phyloP scores from a whole-genome alignment of 441 rosid genomes.

The Codiaeum variegatum region DNA sequence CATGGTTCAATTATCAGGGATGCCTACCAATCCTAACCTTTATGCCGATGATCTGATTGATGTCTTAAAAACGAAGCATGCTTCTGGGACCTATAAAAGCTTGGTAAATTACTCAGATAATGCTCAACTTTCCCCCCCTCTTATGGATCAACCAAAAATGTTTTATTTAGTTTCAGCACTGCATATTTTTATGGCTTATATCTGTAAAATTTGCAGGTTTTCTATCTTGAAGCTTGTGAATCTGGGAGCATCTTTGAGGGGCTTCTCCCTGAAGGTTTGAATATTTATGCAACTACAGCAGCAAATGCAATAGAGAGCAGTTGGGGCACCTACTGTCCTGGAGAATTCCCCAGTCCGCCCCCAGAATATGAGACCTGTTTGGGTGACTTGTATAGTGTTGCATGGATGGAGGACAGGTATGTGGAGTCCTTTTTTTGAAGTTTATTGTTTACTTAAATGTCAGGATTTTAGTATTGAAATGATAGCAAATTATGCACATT shows the following conservation, averaged over 20 bases:
- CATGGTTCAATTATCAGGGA: slow-evolving; percentile 44
- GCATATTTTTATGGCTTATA: slow-evolving; percentile 4
- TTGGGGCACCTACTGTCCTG: slow-evolving; percentile 95
- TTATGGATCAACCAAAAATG: neutral
- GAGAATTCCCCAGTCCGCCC: slow-evolving; percentile 76
- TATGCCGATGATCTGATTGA: slow-evolving; percentile 75
- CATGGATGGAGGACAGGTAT: slow-evolving; percentile 99
- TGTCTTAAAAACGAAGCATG: slow-evolving; percentile 72
- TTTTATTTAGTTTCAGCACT: neutral
- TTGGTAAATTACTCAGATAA: slow-evolving; percentile 42
- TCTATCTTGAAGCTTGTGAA: slow-evolving; percentile 97
- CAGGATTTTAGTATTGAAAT: neutral
- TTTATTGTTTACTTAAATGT: neutral
- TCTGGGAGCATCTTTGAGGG: slow-evolving; percentile 96
- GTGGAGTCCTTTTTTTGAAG: neutral
- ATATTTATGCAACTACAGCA: slow-evolving; percentile 92
- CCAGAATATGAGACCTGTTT: slow-evolving; percentile 87
- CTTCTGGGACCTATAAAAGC: slow-evolving; percentile 74
- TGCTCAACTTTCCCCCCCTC: neutral
- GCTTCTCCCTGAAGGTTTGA: slow-evolving; percentile 74
- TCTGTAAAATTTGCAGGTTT: slow-evolving; percentile 49
- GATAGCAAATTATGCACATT: neutral
- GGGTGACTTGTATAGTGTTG: slow-evolving; percentile 93
- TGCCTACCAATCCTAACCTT: slow-evolving; percentile 80
- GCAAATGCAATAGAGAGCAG: slow-evolving; percentile 90